Evolutionary conservation across 345 rosid genomes (phyloP).

Genomic region (Combretum micranthum): DNA sequence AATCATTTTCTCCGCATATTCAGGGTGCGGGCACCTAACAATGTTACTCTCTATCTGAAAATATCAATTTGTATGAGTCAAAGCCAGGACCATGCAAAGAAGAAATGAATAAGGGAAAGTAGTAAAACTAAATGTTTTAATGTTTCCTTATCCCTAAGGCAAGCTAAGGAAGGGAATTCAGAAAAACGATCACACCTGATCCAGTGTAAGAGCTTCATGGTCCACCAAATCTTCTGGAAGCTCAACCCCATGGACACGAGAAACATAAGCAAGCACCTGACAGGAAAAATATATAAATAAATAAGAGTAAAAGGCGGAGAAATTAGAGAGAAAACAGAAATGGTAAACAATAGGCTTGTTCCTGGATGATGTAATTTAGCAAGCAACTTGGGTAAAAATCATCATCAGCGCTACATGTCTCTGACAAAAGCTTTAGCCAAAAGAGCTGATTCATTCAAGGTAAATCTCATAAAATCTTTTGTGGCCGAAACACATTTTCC

Average conservation of each 20-base stretch:
- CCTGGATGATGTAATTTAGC: too few relatives aligned
- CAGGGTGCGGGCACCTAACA: constrained; percentile 93
- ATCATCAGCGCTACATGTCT: too few relatives aligned
- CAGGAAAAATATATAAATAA: constrained; percentile 3
- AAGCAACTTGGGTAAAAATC: too few relatives aligned
- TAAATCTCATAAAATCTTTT: too few relatives aligned
- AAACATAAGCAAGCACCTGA: constrained; percentile 93
- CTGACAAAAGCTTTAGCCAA: too few relatives aligned
- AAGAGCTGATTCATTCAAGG: too few relatives aligned
- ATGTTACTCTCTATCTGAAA: constrained; percentile 89
- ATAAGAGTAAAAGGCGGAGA: not conserved
- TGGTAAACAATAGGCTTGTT: too few relatives aligned
- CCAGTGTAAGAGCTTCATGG: constrained; percentile 55
- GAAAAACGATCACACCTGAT: constrained; percentile 46
- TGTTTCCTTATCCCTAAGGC: not conserved
- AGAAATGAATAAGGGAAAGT: not conserved
- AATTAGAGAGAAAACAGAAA: not conserved
- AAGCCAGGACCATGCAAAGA: not conserved
- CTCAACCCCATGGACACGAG: constrained; percentile 77
- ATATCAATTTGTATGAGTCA: not conserved
- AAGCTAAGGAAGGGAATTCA: not conserved
- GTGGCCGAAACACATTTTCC: too few relatives aligned
- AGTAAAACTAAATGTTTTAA: not conserved
- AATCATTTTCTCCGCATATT: constrained; percentile 95
- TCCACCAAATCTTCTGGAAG: constrained; percentile 75